Evolutionary conservation across 345 rosid genomes (phyloP).

Genomic region (Geranium rotundifolium): DNA sequence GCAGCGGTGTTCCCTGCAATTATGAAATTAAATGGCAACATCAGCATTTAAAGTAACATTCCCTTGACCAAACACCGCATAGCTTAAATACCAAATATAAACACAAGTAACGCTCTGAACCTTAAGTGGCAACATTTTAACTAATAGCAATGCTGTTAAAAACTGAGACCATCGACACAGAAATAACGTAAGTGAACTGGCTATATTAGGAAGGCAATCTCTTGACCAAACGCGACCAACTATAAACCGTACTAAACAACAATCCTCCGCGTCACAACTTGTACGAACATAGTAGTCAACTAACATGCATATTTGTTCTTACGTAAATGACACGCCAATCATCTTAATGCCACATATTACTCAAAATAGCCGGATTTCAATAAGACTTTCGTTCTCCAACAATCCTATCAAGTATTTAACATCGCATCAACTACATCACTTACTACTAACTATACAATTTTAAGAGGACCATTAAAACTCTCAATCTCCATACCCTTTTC

Average conservation of each 20-base stretch:
- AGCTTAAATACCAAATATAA: neutral
- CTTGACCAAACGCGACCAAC: neutral
- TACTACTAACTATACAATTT: neutral
- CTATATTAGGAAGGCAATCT: neutral
- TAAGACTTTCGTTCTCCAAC: neutral
- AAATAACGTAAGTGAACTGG: neutral
- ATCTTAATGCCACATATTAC: neutral
- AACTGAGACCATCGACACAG: neutral
- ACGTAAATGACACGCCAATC: neutral
- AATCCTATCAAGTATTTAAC: neutral
- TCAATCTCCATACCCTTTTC: neutral
- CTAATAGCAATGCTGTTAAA: neutral
- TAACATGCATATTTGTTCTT: neutral
- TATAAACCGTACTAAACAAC: no score
- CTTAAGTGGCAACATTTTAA: neutral
- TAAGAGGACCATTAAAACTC: neutral
- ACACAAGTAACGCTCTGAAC: neutral
- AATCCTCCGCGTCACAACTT: neutral
- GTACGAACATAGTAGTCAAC: neutral
- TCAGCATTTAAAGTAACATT: neutral
- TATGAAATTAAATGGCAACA: neutral
- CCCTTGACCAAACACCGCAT: no score
- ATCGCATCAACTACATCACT: neutral
- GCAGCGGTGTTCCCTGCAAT: conserved; percentile 33
- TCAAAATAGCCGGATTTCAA: neutral